These are phyloP conservation scores for Huiozyma naganishii DNA, from an alignment of 805 yeast genomes.

Conservation along the genomic window DNA sequence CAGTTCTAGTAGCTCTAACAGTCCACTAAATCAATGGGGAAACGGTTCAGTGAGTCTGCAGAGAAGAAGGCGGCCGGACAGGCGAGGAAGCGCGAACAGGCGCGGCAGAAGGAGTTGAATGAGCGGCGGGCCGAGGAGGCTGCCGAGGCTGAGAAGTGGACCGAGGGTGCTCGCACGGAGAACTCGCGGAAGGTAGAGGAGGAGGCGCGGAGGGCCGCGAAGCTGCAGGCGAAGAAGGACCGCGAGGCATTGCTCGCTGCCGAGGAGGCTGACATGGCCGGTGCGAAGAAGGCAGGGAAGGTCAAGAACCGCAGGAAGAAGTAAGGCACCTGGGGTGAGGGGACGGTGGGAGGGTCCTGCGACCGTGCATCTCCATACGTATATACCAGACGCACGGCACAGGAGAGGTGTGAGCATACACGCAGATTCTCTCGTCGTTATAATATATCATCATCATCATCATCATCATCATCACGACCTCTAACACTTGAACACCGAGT, in stretches of 20 bases:
- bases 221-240: slow-evolving; percentile 21
- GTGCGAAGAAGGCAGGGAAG: slow-evolving; percentile 19
- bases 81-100: slow-evolving; percentile 27
- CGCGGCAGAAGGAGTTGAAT: slow-evolving; percentile 16
- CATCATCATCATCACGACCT: too few species aligned
- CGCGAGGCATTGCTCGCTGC: slow-evolving; percentile 26
- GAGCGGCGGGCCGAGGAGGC: slow-evolving; percentile 19
- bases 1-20: too few species aligned
- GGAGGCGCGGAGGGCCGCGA: slow-evolving; percentile 24
- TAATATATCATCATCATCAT: too few species aligned
- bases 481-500: too few species aligned
- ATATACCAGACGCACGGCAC: too few species aligned
- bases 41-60: slow-evolving; percentile 28
- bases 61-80: slow-evolving; percentile 28
- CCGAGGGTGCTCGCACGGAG: slow-evolving; percentile 20
- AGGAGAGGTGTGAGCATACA: too few species aligned
- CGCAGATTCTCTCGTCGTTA: too few species aligned
- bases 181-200: slow-evolving; percentile 21
- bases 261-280: slow-evolving; percentile 20
- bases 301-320: slow-evolving; percentile 12
- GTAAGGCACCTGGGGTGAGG: background rate
- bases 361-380: too few species aligned
- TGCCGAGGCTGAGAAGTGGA: slow-evolving; percentile 28
- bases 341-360: background rate
- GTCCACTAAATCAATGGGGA: slow-evolving; percentile 20